Conservation (phyloP, 768 basidiomycete species). For the Roridomyces roridus region DNA sequence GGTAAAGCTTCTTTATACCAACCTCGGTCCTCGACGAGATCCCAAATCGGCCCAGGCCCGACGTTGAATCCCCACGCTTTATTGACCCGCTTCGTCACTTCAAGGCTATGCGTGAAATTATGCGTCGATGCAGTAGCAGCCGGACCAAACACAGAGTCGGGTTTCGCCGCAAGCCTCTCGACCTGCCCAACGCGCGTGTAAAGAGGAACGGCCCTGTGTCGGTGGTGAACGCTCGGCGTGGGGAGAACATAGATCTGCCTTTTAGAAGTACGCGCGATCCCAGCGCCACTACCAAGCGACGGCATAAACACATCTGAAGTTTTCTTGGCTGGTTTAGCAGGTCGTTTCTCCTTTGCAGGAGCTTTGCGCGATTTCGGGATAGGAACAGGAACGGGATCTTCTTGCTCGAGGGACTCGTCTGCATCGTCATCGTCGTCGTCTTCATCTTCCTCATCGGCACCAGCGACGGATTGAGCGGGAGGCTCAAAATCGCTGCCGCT, state of each 20-base stretch:
- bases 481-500: conserved; percentile 66
- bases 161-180: conserved; percentile 62
- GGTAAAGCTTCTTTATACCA: conserved; percentile 73
- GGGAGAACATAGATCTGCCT: conserved; percentile 66
- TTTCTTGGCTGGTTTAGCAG: conserved; percentile 30
- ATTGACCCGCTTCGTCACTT: conserved; percentile 61
- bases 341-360: conserved; percentile 34
- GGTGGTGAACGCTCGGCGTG: conserved; percentile 71
- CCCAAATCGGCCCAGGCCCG: conserved; percentile 81
- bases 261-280: conserved; percentile 43
- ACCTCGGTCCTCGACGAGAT: conserved; percentile 75
- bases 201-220: conserved; percentile 73
- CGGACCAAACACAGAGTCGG: conserved; percentile 56
- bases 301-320: conserved; percentile 16
- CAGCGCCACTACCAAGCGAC: conserved; percentile 30
- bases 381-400: conserved; percentile 20
- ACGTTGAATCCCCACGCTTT: conserved; percentile 79
- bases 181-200: conserved; percentile 56
- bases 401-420: conserved; percentile 26
- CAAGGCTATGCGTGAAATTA: conserved; percentile 55
- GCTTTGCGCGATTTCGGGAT: conserved; percentile 16
- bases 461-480: conserved; percentile 38
- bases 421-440: conserved; percentile 31
- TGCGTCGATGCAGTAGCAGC: conserved; percentile 55
- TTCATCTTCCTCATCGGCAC: conserved; percentile 37